Conservation (phyloP, 768 basidiomycete genomes). For the Cyathus striatus region DNA sequence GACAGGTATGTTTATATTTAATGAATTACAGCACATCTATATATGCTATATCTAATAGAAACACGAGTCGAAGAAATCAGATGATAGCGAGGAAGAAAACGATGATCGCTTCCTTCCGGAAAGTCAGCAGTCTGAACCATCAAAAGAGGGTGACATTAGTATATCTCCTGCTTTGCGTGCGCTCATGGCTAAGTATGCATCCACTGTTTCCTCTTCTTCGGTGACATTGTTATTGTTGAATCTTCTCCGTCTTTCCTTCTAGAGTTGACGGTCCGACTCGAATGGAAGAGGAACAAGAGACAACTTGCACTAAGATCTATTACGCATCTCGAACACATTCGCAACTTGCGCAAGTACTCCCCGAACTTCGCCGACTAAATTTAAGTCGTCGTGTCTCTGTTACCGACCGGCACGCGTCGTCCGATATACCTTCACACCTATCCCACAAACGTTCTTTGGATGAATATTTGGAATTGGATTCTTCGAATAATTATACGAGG, state of each 20-base stretch:
- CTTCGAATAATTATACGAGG: conserved; percentile 31
- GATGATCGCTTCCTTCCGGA: conserved; percentile 78
- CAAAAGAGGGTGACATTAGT: conserved; percentile 41
- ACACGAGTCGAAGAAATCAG: not conserved
- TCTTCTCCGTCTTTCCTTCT: no score
- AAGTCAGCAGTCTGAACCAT: conserved; percentile 25
- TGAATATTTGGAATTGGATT: conserved; percentile 16
- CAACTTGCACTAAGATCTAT: conserved; percentile 77
- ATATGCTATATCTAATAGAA: not conserved
- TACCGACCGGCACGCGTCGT: conserved; percentile 15
- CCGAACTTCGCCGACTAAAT: conserved; percentile 75
- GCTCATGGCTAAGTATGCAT: conserved; percentile 77
- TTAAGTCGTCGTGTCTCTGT: conserved; percentile 27
- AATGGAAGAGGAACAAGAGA: conserved; percentile 34
- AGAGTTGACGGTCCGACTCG: conserved; percentile 25
- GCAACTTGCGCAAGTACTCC: conserved; percentile 86
- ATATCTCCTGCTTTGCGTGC: conserved; percentile 75
- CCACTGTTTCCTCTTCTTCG: no score
- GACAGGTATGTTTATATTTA: conserved; percentile 35
- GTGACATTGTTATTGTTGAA: no score
- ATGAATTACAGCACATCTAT: not conserved
- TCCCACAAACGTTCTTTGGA: conserved; percentile 16
- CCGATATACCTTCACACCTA: conserved; percentile 7
- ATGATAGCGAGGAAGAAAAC: conserved; percentile 28
- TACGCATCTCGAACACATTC: conserved; percentile 97